phyloP scores from a whole-genome alignment of 148 eudicot species.

The Diospyros kaki region DNA sequence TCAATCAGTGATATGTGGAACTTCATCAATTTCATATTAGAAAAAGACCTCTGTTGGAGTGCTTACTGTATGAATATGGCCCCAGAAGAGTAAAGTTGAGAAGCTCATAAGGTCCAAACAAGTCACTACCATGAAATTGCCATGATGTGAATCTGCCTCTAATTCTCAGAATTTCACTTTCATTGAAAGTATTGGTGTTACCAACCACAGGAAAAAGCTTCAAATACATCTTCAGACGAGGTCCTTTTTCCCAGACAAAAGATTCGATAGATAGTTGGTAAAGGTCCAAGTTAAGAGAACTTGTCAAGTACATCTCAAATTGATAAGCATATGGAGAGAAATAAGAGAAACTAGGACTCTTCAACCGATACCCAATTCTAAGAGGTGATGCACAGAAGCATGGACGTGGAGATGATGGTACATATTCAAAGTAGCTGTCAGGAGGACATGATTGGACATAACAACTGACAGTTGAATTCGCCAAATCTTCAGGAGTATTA shows the following conservation, averaged over 20 bases:
- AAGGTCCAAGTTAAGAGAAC: slow-evolving; percentile 38
- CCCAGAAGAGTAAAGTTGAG: slow-evolving; percentile 82
- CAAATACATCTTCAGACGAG: slow-evolving; percentile 78
- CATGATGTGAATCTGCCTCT: slow-evolving; percentile 53
- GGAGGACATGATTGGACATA: slow-evolving; percentile 56
- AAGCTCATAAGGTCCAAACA: slow-evolving; percentile 94
- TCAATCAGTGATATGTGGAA: not conserved
- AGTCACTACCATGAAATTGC: slow-evolving; percentile 54
- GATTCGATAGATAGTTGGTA: slow-evolving; percentile 74
- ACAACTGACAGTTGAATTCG: slow-evolving; percentile 40
- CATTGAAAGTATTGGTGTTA: slow-evolving; percentile 32
- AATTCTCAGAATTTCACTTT: slow-evolving; percentile 56
- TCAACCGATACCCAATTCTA: slow-evolving; percentile 68
- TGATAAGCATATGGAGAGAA: slow-evolving; percentile 51
- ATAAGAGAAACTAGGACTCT: slow-evolving; percentile 80
- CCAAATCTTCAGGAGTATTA: slow-evolving; percentile 21
- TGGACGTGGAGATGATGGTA: slow-evolving; percentile 43
- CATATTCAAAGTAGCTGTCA: slow-evolving; percentile 49
- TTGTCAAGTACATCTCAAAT: slow-evolving; percentile 54
- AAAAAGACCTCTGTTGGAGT: slow-evolving; percentile 5
- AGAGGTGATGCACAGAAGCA: slow-evolving; percentile 95
- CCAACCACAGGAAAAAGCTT: slow-evolving; percentile 57
- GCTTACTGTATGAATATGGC: slow-evolving; percentile 62
- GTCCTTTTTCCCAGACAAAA: slow-evolving; percentile 72
- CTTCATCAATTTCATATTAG: not conserved